Conservation (phyloP, 73 alveolate species). For the Paramecium caudatum region DNA sequence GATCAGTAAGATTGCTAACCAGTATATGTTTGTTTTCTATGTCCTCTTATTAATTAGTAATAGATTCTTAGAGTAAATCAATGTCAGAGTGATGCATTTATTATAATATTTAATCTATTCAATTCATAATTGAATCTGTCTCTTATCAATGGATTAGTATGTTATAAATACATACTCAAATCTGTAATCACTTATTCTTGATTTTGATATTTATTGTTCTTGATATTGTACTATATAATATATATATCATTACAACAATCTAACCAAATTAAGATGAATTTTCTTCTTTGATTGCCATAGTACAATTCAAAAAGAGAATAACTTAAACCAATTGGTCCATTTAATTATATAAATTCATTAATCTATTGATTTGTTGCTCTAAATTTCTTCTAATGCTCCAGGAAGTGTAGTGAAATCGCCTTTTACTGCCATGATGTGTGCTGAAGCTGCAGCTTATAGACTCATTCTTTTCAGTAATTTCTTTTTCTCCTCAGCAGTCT, state of each 20-base stretch:
- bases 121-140: slow-evolving; percentile 14
- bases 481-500: not conserved
- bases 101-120: not conserved
- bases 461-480: slow-evolving; percentile 2
- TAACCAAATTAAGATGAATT: not conserved
- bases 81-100: too few species aligned
- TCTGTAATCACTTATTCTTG: too few species aligned
- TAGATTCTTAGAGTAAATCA: not conserved
- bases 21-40: not conserved
- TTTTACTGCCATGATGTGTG: slow-evolving; percentile 13
- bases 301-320: slow-evolving; percentile 12
- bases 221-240: too few species aligned
- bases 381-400: not conserved
- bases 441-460: slow-evolving; percentile 17
- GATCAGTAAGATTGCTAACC: slow-evolving; percentile 38
- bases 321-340: not conserved
- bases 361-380: slow-evolving; percentile 16
- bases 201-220: too few species aligned
- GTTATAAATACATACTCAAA: too few species aligned
- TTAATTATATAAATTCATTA: too few species aligned
- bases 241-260: not conserved
- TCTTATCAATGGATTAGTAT: too few species aligned
- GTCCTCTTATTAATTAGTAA: not conserved
- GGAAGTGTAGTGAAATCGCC: not conserved
- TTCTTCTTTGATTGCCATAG: not conserved